Percentiles rank a stretch among this genome's conserved stretches.
Conservation (phyloP, 306 rosid species). For the Prinsepia uniflora region DNA sequence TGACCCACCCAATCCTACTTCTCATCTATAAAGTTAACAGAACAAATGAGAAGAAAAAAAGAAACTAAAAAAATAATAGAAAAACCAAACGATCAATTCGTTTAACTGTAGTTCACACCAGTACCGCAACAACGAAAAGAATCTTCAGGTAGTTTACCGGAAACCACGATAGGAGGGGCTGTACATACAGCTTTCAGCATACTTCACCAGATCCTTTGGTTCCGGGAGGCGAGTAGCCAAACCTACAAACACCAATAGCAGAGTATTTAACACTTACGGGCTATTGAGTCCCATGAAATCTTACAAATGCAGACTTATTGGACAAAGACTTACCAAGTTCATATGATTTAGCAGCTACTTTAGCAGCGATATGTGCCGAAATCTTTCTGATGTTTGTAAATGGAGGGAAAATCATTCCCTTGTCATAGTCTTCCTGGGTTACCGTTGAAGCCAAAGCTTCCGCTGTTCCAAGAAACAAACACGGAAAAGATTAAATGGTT, state of each 20-base stretch:
- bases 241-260: slow-evolving; percentile 41
- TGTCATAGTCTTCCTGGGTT: slow-evolving; percentile 55
- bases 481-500: background rate
- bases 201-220: slow-evolving; percentile 73
- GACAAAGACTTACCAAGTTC: slow-evolving; percentile 64
- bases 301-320: background rate
- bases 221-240: slow-evolving; percentile 86
- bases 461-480: slow-evolving; percentile 53
- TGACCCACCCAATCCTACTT: slow-evolving; percentile 25
- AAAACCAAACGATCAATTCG: background rate
- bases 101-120: background rate
- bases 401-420: slow-evolving; percentile 89
- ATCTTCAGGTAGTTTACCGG: slow-evolving; percentile 38
- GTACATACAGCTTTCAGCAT: slow-evolving; percentile 94
- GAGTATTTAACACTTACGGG: background rate
- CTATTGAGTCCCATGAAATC: background rate
- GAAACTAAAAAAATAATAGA: background rate
- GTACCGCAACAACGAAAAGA: background rate
- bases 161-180: slow-evolving; percentile 65
- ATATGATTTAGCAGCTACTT: slow-evolving; percentile 81
- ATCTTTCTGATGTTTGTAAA: slow-evolving; percentile 82
- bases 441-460: slow-evolving; percentile 88
- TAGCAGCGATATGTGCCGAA: slow-evolving; percentile 92
- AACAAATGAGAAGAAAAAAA: background rate
- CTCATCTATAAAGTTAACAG: slow-evolving; percentile 17